Conservation (phyloP, 2,329 filamentous ascomycete genomes). For the Aspergillus ibericus region DNA sequence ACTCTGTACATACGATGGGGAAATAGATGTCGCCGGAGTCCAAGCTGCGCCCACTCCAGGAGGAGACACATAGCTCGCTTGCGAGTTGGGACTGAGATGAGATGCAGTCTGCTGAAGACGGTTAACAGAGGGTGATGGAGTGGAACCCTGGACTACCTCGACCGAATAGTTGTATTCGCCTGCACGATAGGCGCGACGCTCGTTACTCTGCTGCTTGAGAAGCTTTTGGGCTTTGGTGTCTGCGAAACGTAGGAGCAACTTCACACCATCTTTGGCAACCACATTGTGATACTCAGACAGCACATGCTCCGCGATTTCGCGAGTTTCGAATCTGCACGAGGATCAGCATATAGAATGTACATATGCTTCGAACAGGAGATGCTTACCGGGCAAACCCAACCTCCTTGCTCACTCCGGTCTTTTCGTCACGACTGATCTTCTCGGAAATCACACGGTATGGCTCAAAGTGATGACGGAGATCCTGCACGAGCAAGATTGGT, state of each 20-base stretch:
- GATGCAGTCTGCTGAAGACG: constrained; percentile 42
- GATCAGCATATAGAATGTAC: constrained; percentile 8
- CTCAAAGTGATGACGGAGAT: constrained; percentile 66
- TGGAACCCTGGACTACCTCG: constrained; percentile 46
- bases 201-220: constrained; percentile 91
- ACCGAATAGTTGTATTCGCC: constrained; percentile 79
- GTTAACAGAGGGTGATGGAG: constrained; percentile 45
- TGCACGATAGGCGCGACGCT: constrained; percentile 91
- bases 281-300: constrained; percentile 83
- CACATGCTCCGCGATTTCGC: constrained; percentile 86
- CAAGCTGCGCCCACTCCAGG: constrained; percentile 43
- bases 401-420: constrained; percentile 84
- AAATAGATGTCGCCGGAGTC: constrained; percentile 51
- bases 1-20: constrained; percentile 44
- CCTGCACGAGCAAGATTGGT: constrained; percentile 48
- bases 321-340: constrained; percentile 73
- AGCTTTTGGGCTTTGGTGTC: constrained; percentile 97
- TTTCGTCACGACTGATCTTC: constrained; percentile 88
- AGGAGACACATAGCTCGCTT: constrained; percentile 46
- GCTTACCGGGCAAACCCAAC: constrained; percentile 91
- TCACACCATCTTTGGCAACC: constrained; percentile 74
- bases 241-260: constrained; percentile 92
- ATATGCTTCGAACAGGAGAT: constrained; percentile 1
- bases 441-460: constrained; percentile 74
- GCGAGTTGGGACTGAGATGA: constrained; percentile 45